phyloP scores from a whole-genome alignment of 768 basidiomycete species.

The Psilocybe sp. region DNA sequence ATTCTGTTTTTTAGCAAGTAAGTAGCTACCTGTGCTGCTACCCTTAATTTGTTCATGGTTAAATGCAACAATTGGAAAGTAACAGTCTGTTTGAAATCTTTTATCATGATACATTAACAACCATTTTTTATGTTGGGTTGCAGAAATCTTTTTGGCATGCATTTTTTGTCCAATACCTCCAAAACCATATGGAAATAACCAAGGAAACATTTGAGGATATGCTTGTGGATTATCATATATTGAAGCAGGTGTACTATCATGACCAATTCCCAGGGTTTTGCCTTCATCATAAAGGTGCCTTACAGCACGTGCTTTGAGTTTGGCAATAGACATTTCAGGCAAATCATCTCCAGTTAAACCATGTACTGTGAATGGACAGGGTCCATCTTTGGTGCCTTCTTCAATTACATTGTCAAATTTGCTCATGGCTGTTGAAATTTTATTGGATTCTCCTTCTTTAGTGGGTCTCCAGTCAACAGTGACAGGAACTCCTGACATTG shows the following conservation, averaged over 20 bases:
- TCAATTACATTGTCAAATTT: conserved; percentile 24
- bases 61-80: conserved; percentile 36
- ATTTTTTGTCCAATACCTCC: conserved; percentile 28
- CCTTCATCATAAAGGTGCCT: conserved; percentile 23
- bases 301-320: conserved; percentile 21
- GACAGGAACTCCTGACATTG: conserved; percentile 18
- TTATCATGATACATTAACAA: conserved; percentile 38
- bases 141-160: conserved; percentile 11
- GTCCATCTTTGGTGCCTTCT: conserved; percentile 24
- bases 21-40: conserved; percentile 21
- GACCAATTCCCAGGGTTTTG: conserved; percentile 26
- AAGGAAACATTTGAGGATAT: conserved; percentile 12
- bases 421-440: conserved; percentile 21
- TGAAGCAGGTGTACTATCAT: conserved; percentile 20
- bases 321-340: conserved; percentile 12
- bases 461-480: conserved; percentile 16
- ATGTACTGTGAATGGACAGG: conserved; percentile 37
- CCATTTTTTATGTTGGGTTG: conserved; percentile 19
- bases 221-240: conserved; percentile 16
- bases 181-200: conserved; percentile 38
- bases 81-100: conserved; percentile 32
- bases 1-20: conserved; percentile 20
- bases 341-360: conserved; percentile 27
- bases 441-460: conserved; percentile 11
- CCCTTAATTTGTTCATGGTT: conserved; percentile 35